Evolutionary conservation across 169 alveolate genomes (phyloP), one percentile per base, ranked within the genome.

Genomic region (Eimeria maxima): DNA sequence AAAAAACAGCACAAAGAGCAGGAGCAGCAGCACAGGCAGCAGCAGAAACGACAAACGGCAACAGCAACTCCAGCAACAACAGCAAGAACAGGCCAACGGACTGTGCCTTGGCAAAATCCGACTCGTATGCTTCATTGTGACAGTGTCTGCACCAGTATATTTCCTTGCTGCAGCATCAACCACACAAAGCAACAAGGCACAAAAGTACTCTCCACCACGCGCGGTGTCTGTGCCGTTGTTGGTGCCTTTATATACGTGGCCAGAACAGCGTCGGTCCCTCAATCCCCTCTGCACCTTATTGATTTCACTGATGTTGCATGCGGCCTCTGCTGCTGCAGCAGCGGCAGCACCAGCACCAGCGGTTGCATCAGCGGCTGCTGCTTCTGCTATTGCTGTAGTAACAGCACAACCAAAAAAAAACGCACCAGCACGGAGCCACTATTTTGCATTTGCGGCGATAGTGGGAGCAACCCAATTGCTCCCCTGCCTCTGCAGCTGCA

Each of bases 71-170:
- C 69, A 60, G 69, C 69, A 60, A 24, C 69, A 60, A 18, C 18
- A 14, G 69, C n/a, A 71, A 24, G 7, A 38, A 8, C 42, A 71
- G 47, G 20, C 57, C n/a, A 33, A 33, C 96, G 76, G 7, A 94
- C 96, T 94, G 96, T 8, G 93, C 94, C 69, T 94, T 81, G 24
- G 24, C 11, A 24, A 29, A 60, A 29, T 81, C 90, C 69, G 13
- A 18, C 29, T 96, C 97, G 42, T 55, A 94, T 42, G 87, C 95
- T 57, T 95, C 97, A 95, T 96, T 96, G 89, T 96, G 97, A 63
- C 97, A 96, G 93, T 96, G 97, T n/a, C 97, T 94, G 69, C 97
- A 96, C 97, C 97, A 96, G 93, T 67, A 96, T 5, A 90, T 95
- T n/a, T 76, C 84, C 29, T 84, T 89, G 95, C 97, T 91, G 91